Conservation (phyloP, 2,329 filamentous ascomycete genomes). For the Arthrocladium fulminans region DNA sequence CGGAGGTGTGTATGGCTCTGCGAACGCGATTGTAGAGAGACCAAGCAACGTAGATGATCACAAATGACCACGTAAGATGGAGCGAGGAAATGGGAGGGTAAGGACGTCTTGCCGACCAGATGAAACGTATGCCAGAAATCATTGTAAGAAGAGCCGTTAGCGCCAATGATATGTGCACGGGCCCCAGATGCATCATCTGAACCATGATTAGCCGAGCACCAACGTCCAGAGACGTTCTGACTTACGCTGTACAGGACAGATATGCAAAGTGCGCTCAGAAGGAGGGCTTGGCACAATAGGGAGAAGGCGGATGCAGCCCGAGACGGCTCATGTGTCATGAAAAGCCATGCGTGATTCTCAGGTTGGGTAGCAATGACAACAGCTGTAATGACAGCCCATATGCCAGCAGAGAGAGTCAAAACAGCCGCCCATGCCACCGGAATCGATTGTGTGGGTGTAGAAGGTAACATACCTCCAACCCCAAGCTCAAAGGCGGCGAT, state of each 20-base stretch:
- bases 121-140: constrained; percentile 18
- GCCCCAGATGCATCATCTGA: constrained; percentile 19
- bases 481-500: constrained; percentile 25
- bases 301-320: constrained; percentile 26
- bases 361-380: constrained; percentile 30
- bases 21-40: constrained; percentile 15
- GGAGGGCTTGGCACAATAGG: constrained; percentile 28
- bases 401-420: constrained; percentile 24
- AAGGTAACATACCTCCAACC: not conserved
- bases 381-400: constrained; percentile 30
- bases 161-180: constrained; percentile 17
- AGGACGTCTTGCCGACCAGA: constrained; percentile 19
- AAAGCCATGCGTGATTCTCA: constrained; percentile 33
- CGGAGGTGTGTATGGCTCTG: constrained; percentile 14
- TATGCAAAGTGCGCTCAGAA: constrained; percentile 29
- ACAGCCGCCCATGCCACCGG: constrained; percentile 14
- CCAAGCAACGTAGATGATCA: constrained; percentile 18
- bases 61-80: constrained; percentile 17
- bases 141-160: constrained; percentile 16
- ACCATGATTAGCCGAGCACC: constrained; percentile 11
- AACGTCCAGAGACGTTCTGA: not conserved
- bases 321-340: constrained; percentile 28
- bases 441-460: not conserved
- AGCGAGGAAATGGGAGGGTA: constrained; percentile 19
- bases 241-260: constrained; percentile 35